phyloP scores from a whole-genome alignment of 257 asterid genomes.

The Nicotiana benthamiana region DNA sequence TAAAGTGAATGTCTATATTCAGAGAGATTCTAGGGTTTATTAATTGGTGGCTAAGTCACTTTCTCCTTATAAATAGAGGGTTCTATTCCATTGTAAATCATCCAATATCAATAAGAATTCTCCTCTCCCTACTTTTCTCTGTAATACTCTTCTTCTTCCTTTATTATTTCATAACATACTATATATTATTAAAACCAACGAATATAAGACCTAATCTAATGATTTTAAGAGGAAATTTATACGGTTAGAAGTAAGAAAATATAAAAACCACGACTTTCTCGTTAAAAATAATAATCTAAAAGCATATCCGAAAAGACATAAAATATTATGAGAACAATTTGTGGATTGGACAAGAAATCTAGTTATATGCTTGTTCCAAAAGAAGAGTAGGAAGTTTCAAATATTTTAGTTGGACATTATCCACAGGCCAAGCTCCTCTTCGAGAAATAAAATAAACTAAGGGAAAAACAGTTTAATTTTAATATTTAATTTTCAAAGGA shows the following conservation, averaged over 20 bases:
- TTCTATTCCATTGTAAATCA: too few species aligned
- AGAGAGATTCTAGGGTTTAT: too few species aligned
- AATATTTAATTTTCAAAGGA: not conserved
- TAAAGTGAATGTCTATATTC: too few species aligned
- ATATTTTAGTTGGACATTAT: not conserved
- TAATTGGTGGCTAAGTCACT: too few species aligned
- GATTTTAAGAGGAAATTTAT: not conserved
- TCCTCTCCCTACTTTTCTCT: too few species aligned
- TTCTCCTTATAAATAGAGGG: too few species aligned
- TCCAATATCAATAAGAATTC: too few species aligned
- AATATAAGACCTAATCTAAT: not conserved
- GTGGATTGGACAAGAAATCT: not conserved
- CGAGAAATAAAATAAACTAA: not conserved
- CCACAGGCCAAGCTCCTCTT: not conserved
- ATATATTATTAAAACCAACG: not conserved
- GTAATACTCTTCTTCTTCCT: too few species aligned
- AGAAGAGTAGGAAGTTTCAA: not conserved
- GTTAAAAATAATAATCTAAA: not conserved
- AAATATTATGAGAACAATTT: not conserved
- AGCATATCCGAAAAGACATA: not conserved
- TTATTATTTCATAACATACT: too few species aligned
- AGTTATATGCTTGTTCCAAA: not conserved
- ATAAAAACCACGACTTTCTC: not conserved
- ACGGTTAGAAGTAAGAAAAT: not conserved
- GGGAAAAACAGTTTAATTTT: not conserved